Evolutionary conservation across 192 early-diverging fungal species (phyloP).

Genomic region (Backusella sp.): DNA sequence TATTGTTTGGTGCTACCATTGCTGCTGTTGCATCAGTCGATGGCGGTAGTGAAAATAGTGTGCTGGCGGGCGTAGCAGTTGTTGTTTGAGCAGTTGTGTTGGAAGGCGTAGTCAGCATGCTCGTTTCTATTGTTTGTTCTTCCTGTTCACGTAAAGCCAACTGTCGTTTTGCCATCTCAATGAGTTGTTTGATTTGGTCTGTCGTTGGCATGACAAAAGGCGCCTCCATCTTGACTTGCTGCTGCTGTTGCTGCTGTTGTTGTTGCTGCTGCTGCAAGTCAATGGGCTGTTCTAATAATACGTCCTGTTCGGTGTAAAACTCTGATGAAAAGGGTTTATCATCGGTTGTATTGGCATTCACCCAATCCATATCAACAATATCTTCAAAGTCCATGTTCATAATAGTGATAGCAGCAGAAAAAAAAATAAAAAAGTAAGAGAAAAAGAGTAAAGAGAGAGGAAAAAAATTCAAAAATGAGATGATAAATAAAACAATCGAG

Average conservation of each 20-base stretch:
- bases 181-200: conserved; percentile 37
- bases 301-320: neutral
- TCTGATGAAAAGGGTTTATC: neutral
- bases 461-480: conserved; percentile 1
- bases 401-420: neutral
- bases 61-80: neutral
- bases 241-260: neutral
- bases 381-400: conserved; percentile 22
- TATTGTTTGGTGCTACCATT: neutral
- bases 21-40: too few species aligned
- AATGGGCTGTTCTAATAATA: conserved; percentile 6
- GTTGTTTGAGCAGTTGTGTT: neutral
- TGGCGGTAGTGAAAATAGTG: neutral
- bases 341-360: conserved; percentile 9
- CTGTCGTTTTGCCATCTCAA: conserved; percentile 35
- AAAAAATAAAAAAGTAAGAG: neutral
- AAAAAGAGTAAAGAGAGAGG: neutral
- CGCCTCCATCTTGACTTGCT: neutral
- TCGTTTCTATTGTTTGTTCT: conserved; percentile 8
- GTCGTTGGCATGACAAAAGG: conserved; percentile 24
- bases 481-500: conserved; percentile 5
- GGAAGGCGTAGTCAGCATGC: neutral
- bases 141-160: conserved; percentile 32
- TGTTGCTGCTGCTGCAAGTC: neutral
- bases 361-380: conserved; percentile 25